Base-by-base conservation (phyloP, 495 filamentous ascomycete species). In the Penicillium fimorum region DNA sequence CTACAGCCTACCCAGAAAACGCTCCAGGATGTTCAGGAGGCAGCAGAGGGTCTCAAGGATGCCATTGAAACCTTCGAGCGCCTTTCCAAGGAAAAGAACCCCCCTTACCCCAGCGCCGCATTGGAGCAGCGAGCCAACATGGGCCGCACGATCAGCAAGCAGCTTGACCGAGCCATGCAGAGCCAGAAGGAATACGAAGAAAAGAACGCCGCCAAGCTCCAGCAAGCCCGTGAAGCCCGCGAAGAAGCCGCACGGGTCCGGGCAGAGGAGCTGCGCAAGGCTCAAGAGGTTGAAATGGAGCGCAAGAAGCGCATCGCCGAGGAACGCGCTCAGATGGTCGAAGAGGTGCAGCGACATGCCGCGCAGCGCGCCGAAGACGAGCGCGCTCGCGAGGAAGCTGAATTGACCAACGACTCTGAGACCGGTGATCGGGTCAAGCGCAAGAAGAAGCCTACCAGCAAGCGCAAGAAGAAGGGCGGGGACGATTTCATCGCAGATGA, bases 41-140 rank as follows among this genome's bases (percentile, higher is more conserved):
- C 94, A 8, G 80, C 82, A 0, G 79, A 82, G 15, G 94, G 91
- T n/a, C 85, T 97, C n/a, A 92, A 96, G 45, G 82, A 88, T 49
- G 92, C 94, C 17, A 96, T 97, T 53, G 85, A 90, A 49, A 78
- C 82, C 18, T 88, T 98, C 44, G 83, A 84, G 38, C 87, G 87
- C 45, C 88, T 97, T 55, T 91, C 94, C 2, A 81, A 86, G 49
- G 79, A 84, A 25, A 90, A 91, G 45, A 86, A 91, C 54, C 90
- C 94, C 8, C 95, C 95, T 0, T 98, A 96, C 74, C 93, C 93
- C 0, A 85, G 87, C 54, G 79, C 85, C 35, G 90, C 96, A 58
- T 82, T 98, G 52, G 93, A 97, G 65, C 90, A 93, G 70, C 90
- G 95, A 50, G 93, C 94, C 30, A 93, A 90, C 78, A 97, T 98